Conservation (phyloP, 1,139 yeast genomes). For the Debaryomycetaceae sp. region DNA sequence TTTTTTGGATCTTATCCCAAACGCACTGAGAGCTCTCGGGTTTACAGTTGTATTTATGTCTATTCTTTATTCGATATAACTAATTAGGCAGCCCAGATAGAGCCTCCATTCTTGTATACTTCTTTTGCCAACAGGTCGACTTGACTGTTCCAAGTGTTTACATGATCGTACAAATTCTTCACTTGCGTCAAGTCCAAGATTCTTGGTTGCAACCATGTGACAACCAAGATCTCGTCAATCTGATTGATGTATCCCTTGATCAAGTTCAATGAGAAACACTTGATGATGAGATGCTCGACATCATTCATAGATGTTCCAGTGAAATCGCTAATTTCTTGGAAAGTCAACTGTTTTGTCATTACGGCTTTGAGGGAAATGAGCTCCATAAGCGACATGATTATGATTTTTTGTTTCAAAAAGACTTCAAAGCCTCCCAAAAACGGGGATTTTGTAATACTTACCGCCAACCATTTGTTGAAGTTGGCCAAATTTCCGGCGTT, state of each 20-base stretch:
- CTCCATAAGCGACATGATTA: conserved; percentile 88
- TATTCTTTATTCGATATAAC: background rate
- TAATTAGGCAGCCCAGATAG: conserved; percentile 33
- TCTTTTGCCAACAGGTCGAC: conserved; percentile 62
- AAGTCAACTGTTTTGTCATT: conserved; percentile 68
- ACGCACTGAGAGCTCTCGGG: background rate
- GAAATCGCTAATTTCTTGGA: conserved; percentile 64
- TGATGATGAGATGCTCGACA: conserved; percentile 88
- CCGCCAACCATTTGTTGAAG: conserved; percentile 50
- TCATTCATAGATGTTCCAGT: conserved; percentile 70
- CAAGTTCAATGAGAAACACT: conserved; percentile 79
- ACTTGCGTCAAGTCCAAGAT: conserved; percentile 82
- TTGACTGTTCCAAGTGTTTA: conserved; percentile 72
- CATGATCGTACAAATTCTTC: conserved; percentile 66
- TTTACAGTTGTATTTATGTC: background rate
- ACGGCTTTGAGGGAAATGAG: conserved; percentile 77
- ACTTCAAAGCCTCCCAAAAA: conserved; percentile 57
- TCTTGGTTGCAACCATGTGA: conserved; percentile 95
- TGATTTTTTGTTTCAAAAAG: conserved; percentile 84
- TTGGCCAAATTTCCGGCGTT: conserved; percentile 73
- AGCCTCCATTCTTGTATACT: conserved; percentile 35
- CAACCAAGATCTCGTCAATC: conserved; percentile 69
- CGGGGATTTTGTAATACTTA: conserved; percentile 46
- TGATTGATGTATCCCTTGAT: conserved; percentile 88
- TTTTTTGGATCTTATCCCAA: too few relatives aligned